Percentiles rank a stretch among this genome's conserved stretches.
Evolutionary conservation across 805 yeast genomes (phyloP).

Genomic region (Dipodascus albidus): DNA sequence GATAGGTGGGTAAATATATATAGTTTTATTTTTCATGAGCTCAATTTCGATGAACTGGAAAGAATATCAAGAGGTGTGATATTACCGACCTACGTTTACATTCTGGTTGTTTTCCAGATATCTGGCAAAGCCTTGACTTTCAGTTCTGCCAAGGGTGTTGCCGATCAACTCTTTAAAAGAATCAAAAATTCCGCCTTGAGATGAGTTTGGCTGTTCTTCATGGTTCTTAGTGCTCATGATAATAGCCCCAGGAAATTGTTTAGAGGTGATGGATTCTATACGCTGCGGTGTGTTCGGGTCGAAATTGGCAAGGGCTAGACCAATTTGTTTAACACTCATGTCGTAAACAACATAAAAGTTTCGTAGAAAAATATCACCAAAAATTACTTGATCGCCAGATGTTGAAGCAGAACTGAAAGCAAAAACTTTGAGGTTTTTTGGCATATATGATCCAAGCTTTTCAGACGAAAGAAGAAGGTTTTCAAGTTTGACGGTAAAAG

Average conservation of each 20-base stretch:
- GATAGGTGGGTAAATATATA: too few relatives aligned
- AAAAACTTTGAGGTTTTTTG: background rate
- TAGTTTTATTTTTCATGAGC: background rate
- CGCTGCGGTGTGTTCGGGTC: background rate
- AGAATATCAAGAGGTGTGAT: background rate
- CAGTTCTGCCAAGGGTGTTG: background rate
- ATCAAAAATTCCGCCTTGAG: background rate
- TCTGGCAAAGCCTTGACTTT: background rate
- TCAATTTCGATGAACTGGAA: too few relatives aligned
- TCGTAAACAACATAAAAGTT: constrained; percentile 15
- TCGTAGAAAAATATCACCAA: constrained; percentile 14
- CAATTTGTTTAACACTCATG: constrained; percentile 9
- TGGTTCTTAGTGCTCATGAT: background rate
- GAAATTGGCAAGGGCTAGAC: constrained; percentile 11
- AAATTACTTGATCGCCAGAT: constrained; percentile 4
- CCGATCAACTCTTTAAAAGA: background rate
- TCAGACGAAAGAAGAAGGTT: background rate
- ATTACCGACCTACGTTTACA: background rate
- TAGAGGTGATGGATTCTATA: constrained; percentile 8
- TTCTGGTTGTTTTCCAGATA: background rate
- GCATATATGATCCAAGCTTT: background rate
- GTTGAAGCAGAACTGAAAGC: background rate
- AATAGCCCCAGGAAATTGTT: constrained; percentile 4
- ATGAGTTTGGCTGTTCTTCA: background rate
- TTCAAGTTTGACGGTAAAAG: background rate